A percentile compares a stretch with the other conserved stretches of the same genome.
These are phyloP conservation scores for Phytopythium cucurbitacearum DNA, from an alignment of 352 stramenopile genomes.

Conservation along the genomic window DNA sequence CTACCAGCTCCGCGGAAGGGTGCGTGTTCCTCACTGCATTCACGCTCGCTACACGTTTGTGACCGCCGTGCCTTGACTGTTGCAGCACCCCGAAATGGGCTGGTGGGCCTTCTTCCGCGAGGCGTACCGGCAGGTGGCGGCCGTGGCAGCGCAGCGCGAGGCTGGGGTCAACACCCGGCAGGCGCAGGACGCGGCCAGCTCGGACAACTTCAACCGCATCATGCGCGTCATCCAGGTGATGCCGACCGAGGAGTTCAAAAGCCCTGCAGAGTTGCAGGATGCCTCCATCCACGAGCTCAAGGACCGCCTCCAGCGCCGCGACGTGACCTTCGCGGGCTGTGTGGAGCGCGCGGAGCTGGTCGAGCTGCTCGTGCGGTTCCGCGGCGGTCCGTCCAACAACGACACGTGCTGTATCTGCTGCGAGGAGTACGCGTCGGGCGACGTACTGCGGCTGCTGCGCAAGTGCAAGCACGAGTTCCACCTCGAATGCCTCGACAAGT, in stretches of 20 bases:
- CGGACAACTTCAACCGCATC: slow-evolving; percentile 67
- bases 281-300: slow-evolving; percentile 66
- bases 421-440: slow-evolving; percentile 77
- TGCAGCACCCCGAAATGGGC: slow-evolving; percentile 42
- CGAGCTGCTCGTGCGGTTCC: slow-evolving; percentile 62
- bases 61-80: not conserved
- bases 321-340: slow-evolving; percentile 50
- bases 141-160: slow-evolving; percentile 27
- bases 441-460: slow-evolving; percentile 70
- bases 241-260: slow-evolving; percentile 77
- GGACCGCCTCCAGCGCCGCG: slow-evolving; percentile 61
- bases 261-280: slow-evolving; percentile 47
- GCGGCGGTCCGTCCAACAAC: slow-evolving; percentile 76
- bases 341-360: slow-evolving; percentile 75
- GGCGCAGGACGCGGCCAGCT: slow-evolving; percentile 28
- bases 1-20: slow-evolving; percentile 32
- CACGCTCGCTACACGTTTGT: not conserved
- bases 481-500: slow-evolving; percentile 86
- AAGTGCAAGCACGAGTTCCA: slow-evolving; percentile 89
- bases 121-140: slow-evolving; percentile 37
- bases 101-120: slow-evolving; percentile 58
- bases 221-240: slow-evolving; percentile 78
- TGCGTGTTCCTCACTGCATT: slow-evolving; percentile 8
- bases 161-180: slow-evolving; percentile 25
- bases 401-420: slow-evolving; percentile 88